These are phyloP conservation scores for Arthrobotrys megalospora DNA, from an alignment of 2,329 filamentous ascomycete species.

Conservation along the genomic window DNA sequence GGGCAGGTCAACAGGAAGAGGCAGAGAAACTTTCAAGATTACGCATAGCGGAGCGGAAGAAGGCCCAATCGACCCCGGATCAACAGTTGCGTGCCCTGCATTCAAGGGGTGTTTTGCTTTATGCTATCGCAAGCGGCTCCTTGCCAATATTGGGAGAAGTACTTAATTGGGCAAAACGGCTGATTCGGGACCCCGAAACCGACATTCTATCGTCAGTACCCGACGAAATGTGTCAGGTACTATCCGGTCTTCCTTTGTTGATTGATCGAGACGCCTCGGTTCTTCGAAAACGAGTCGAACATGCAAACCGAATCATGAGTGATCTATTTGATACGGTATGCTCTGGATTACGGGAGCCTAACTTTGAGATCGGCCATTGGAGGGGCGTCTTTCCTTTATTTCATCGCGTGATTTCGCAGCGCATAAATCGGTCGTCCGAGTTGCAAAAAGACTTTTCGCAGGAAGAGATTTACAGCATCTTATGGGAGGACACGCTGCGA, in stretches of 20 bases:
- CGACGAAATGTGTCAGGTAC: background rate
- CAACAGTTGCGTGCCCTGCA: background rate
- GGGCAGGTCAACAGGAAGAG: background rate
- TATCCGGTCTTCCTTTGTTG: constrained; percentile 3
- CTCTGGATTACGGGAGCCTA: constrained; percentile 3
- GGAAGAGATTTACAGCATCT: constrained; percentile 27
- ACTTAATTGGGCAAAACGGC: constrained; percentile 15
- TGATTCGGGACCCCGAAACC: constrained; percentile 2
- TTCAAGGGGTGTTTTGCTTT: background rate
- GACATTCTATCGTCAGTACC: background rate
- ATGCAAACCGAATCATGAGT: constrained; percentile 25
- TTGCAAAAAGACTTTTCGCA: constrained; percentile 12
- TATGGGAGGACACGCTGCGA: constrained; percentile 23
- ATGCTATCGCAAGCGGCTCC: constrained; percentile 17
- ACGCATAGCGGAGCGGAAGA: constrained; percentile 16
- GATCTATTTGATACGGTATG: constrained; percentile 11
- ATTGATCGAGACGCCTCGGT: background rate
- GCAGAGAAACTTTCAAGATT: constrained; percentile 1
- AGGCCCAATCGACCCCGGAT: constrained; percentile 3
- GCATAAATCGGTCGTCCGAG: background rate
- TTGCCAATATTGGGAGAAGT: constrained; percentile 13
- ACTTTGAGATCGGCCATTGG: background rate
- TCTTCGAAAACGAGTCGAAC: background rate
- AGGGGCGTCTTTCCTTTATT: background rate
- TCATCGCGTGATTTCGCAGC: background rate